Conservation (phyloP, 331 rosid genomes). For the Acacia concinna region DNA sequence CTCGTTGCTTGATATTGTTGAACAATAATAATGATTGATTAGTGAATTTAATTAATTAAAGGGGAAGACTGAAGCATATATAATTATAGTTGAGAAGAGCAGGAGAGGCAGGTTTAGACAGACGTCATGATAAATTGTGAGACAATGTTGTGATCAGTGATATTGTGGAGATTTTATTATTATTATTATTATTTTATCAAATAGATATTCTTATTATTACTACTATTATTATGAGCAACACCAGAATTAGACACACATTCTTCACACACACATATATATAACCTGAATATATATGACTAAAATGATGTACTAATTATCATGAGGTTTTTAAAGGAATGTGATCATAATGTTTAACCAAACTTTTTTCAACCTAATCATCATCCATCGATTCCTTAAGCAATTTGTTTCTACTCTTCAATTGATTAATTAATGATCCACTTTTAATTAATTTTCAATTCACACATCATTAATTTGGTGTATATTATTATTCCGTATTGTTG, state of each 20-base stretch:
- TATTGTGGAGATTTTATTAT: not conserved
- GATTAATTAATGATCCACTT: not conserved
- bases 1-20: not conserved
- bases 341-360: not conserved
- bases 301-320: conserved; percentile 39
- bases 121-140: conserved; percentile 21
- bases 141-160: not conserved
- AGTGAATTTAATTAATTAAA: not conserved
- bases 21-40: not conserved
- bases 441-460: not conserved
- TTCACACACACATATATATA: conserved; percentile 25
- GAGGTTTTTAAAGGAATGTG: conserved; percentile 4
- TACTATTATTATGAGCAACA: conserved; percentile 23
- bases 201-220: conserved; percentile 1
- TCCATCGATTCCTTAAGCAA: conserved; percentile 3
- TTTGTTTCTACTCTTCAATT: not conserved
- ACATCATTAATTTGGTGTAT: not conserved
- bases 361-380: not conserved
- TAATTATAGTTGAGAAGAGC: not conserved
- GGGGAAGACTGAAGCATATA: not conserved
- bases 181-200: not conserved
- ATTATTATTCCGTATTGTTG: no score
- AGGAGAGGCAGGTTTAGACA: conserved; percentile 1
- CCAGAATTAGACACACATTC: conserved; percentile 30
- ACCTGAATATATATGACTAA: conserved; percentile 22